A percentile compares a stretch with the other conserved stretches of the same genome.
phyloP scores from a whole-genome alignment of 75 land plant species.

The Sequoia sempervirens region DNA sequence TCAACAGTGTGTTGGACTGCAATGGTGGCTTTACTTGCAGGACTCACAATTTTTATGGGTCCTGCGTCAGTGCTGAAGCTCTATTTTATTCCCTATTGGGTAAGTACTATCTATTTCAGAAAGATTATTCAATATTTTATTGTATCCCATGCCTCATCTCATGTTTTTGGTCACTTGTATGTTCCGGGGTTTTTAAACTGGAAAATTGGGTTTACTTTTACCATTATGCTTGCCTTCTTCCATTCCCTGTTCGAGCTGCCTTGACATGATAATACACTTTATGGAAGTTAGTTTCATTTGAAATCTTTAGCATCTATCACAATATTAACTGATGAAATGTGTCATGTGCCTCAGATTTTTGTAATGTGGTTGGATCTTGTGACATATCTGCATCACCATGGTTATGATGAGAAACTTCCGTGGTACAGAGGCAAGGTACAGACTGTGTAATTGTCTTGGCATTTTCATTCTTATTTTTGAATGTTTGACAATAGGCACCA shows the following conservation, averaged over 20 bases:
- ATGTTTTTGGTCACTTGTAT: not conserved
- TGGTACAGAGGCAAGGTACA: slow-evolving; percentile 96
- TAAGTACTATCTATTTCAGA: slow-evolving; percentile 13
- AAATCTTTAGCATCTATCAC: not conserved
- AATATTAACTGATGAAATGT: not conserved
- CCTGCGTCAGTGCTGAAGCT: slow-evolving; percentile 68
- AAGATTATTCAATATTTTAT: not conserved
- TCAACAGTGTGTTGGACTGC: slow-evolving; percentile 81
- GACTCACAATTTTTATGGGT: slow-evolving; percentile 45
- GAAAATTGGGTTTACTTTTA: not conserved
- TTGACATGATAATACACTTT: not conserved
- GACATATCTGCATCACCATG: slow-evolving; percentile 97
- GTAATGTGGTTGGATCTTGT: slow-evolving; percentile 89
- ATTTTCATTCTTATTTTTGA: not conserved
- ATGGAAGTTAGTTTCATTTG: not conserved
- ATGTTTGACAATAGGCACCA: not conserved
- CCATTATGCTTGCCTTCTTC: not conserved
- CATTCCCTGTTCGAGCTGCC: slow-evolving; percentile 3
- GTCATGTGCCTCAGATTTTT: slow-evolving; percentile 39
- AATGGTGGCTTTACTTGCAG: slow-evolving; percentile 57
- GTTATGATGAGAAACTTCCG: slow-evolving; percentile 85
- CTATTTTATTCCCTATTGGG: slow-evolving; percentile 86
- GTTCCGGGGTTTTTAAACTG: not conserved
- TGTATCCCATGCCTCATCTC: not conserved
- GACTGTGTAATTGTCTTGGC: not conserved